Conservation (phyloP, 768 basidiomycete species). For the Lepiota subincarnata region DNA sequence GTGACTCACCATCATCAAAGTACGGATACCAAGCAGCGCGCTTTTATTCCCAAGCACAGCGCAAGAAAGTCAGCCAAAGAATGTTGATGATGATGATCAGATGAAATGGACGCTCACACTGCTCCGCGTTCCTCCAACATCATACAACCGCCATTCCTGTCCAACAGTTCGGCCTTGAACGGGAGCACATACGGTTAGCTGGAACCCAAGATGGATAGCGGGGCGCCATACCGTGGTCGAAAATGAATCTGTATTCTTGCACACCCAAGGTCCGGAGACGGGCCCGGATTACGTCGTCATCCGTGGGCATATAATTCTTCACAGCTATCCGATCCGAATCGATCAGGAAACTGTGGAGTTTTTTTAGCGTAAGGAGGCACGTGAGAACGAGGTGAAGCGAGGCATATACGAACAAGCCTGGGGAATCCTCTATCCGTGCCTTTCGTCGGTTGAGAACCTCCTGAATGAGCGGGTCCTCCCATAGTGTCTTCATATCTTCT, state of each 20-base stretch:
- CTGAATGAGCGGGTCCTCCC: slow-evolving; percentile 62
- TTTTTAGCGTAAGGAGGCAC: slow-evolving; percentile 8
- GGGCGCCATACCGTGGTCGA: slow-evolving; percentile 55
- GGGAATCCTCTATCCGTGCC: slow-evolving; percentile 58
- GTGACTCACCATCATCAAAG: slow-evolving; percentile 61
- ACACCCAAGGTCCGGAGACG: slow-evolving; percentile 75
- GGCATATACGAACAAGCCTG: slow-evolving; percentile 63
- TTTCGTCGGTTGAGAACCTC: slow-evolving; percentile 55
- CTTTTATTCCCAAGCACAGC: slow-evolving; percentile 27
- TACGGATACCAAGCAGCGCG: slow-evolving; percentile 75
- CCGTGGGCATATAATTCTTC: slow-evolving; percentile 62
- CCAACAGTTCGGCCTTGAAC: slow-evolving; percentile 52
- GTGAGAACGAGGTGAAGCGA: slow-evolving; percentile 7
- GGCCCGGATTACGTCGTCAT: slow-evolving; percentile 76
- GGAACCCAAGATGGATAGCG: background rate
- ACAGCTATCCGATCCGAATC: slow-evolving; percentile 65
- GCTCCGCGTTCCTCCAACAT: slow-evolving; percentile 74
- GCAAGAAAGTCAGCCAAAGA: slow-evolving; percentile 9
- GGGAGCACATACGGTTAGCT: background rate
- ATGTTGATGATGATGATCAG: background rate
- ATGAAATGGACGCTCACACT: slow-evolving; percentile 39
- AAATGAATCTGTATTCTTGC: slow-evolving; percentile 65
- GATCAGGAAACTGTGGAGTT: slow-evolving; percentile 55
- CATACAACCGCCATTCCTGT: slow-evolving; percentile 76
- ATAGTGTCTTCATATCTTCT: slow-evolving; percentile 64